phyloP scores from a whole-genome alignment of 495 filamentous ascomycete species.

The Penicillium flavigenum region DNA sequence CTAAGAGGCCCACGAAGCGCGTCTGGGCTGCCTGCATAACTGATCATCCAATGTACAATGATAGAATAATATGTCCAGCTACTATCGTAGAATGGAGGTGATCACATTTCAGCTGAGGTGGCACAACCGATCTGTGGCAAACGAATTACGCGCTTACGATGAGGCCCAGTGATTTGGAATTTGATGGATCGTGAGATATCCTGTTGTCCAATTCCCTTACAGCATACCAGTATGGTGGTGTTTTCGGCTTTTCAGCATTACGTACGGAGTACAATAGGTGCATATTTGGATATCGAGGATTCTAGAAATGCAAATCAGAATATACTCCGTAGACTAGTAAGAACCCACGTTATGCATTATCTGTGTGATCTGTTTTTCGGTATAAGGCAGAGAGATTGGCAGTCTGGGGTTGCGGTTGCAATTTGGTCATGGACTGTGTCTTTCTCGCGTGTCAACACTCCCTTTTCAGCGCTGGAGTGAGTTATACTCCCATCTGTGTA shows the following conservation, averaged over 20 bases:
- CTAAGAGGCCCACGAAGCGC: not conserved
- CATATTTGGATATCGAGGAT: not conserved
- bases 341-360: not conserved
- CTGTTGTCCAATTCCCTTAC: not conserved
- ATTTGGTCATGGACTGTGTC: not conserved
- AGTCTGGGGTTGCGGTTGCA: constrained; percentile 11
- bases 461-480: not conserved
- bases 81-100: constrained; percentile 3
- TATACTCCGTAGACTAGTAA: not conserved
- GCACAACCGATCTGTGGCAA: constrained; percentile 14
- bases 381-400: not conserved
- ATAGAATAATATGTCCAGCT: not conserved
- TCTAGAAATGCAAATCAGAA: not conserved
- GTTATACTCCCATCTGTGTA: not conserved
- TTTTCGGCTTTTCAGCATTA: not conserved
- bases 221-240: not conserved
- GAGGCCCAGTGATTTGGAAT: not conserved
- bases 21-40: not conserved
- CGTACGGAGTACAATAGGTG: not conserved
- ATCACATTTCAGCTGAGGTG: constrained; percentile 15
- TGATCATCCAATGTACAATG: not conserved
- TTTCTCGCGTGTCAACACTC: not conserved
- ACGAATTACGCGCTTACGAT: constrained; percentile 16
- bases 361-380: not conserved
- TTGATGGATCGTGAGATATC: not conserved